Conservation (phyloP, 768 basidiomycete genomes). For the Tubosaeta sp. region DNA sequence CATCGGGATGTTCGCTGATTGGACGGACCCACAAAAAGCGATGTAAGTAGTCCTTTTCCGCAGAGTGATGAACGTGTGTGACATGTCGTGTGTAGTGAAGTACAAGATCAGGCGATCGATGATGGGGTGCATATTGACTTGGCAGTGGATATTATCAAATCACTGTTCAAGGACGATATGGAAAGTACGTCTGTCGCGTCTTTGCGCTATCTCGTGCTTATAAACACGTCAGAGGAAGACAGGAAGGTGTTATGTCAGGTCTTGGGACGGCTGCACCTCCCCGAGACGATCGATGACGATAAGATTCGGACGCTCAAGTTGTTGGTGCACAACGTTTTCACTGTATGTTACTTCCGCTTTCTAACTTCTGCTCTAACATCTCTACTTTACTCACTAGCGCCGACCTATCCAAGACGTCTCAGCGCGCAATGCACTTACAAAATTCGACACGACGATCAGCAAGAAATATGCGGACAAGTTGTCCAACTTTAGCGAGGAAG, state of each 20-base stretch:
- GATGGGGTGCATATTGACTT: slow-evolving; percentile 51
- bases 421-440: slow-evolving; percentile 64
- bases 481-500: slow-evolving; percentile 67
- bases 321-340: slow-evolving; percentile 44
- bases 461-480: slow-evolving; percentile 74
- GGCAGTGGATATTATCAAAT: slow-evolving; percentile 47
- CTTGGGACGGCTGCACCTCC: slow-evolving; percentile 60
- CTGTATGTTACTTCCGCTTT: slow-evolving; percentile 2
- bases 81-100: slow-evolving; percentile 29
- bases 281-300: slow-evolving; percentile 65
- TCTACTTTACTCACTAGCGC: slow-evolving; percentile 34
- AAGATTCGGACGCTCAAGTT: slow-evolving; percentile 61
- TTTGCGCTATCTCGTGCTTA: neutral
- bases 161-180: slow-evolving; percentile 44
- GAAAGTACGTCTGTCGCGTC: slow-evolving; percentile 42
- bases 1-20: slow-evolving; percentile 77
- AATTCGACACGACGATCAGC: slow-evolving; percentile 60
- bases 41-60: slow-evolving; percentile 38
- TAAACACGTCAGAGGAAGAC: slow-evolving; percentile 43
- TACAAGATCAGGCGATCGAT: slow-evolving; percentile 37
- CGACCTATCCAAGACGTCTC: slow-evolving; percentile 55
- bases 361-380: neutral
- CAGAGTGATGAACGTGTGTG: neutral
- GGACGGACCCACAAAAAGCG: slow-evolving; percentile 81
- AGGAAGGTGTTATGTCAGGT: slow-evolving; percentile 63